Conservation (phyloP, 2,329 filamentous ascomycete species). For the Apiospora arundinis region DNA sequence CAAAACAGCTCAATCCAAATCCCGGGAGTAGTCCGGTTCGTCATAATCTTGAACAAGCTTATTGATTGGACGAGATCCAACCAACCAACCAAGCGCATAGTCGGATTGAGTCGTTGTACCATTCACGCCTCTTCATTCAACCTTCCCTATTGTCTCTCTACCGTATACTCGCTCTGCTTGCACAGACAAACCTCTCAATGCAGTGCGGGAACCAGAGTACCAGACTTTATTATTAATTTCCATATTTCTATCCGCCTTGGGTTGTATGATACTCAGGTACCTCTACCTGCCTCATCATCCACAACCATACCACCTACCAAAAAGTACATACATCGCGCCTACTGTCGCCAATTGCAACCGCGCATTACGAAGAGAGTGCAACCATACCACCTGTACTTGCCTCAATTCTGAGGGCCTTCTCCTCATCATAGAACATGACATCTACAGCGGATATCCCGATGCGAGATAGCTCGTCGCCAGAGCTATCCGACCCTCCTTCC, state of each 20-base stretch:
- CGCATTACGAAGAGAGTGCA: not conserved
- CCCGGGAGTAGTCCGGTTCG: conserved; percentile 7
- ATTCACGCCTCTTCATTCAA: not conserved
- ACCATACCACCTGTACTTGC: not conserved
- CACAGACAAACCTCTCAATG: not conserved
- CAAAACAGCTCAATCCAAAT: conserved; percentile 15
- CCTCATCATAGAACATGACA: conserved; percentile 25
- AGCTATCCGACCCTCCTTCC: conserved; percentile 42
- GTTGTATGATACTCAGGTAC: not conserved
- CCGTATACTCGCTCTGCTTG: not conserved
- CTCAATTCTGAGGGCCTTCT: not conserved
- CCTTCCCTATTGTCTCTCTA: not conserved
- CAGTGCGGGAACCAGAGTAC: not conserved
- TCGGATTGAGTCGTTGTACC: conserved; percentile 10
- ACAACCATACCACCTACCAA: not conserved
- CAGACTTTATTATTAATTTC: conserved; percentile 12
- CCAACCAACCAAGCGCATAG: conserved; percentile 4
- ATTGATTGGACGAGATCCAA: conserved; percentile 12
- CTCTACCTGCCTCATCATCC: not conserved
- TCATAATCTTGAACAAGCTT: conserved; percentile 11
- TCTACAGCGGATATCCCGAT: conserved; percentile 32
- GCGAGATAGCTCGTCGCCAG: conserved; percentile 41
- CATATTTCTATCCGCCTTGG: not conserved
- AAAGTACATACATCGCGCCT: not conserved
- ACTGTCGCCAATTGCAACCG: not conserved